Evolutionary conservation across 2,329 filamentous ascomycete genomes (phyloP), one percentile per base, ranked within the genome.

Genomic region (Zasmidium cellare): DNA sequence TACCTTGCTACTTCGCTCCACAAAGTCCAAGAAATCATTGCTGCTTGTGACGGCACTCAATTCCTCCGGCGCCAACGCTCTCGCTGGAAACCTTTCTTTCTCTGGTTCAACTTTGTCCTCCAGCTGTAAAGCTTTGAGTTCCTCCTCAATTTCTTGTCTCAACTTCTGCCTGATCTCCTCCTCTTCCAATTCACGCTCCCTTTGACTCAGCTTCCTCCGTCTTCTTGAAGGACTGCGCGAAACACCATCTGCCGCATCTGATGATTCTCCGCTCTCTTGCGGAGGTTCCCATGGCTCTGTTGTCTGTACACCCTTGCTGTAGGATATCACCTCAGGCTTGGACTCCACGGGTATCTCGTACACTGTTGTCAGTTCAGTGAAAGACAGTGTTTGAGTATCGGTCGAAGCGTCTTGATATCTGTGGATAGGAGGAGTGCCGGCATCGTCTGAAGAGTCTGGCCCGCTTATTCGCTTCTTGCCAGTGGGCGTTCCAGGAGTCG

Each of bases 291-390:
- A 90, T 62, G 88, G 86, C 68, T 91, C 89, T 20, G 88, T 86
- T 16, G 94, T 97, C 75, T 99, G 96, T 20, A 97, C 92, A 56
- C 87, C 92, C 78, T 97, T 97, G 81, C 90, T 97, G 80, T 99
- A 99, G 53, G 92, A 96, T 71, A 96, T 92, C 59, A 96, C 82
- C 75, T 99, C 94, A 64, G 78, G 78, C 67, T 78, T 81, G 53
- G 75, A 72, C 62, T 80, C 84, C 1, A 90, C 88, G 1, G 89
- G 86, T 63, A 86, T 89, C 74, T 96, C 92, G 75, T 89, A 92
- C 59, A 94, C 84, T 31, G 90, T 92, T 18, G 87, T 86, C 53
- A 91, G 80, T 7, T 89, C 82, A 11, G 85, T 86, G 1, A 92
- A 88, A 7, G 86, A 88, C 19, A 96, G 84, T 2, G 86, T 88